Conservation (phyloP, 2,329 filamentous ascomycete species). For the Penicillium paneum region DNA sequence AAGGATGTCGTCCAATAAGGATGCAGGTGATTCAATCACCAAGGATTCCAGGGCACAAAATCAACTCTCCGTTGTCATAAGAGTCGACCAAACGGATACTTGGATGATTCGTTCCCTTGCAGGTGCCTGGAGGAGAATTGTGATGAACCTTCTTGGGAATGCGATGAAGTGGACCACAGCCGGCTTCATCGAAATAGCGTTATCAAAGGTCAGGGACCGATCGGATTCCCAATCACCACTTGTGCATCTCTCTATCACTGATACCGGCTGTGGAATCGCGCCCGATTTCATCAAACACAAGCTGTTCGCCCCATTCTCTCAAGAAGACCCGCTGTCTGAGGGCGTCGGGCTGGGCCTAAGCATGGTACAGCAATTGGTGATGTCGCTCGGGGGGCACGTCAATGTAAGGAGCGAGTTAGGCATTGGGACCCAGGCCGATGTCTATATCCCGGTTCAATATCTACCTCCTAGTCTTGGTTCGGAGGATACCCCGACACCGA, state of each 20-base stretch:
- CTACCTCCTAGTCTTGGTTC: neutral
- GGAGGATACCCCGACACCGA: neutral
- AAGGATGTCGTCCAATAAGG: slow-evolving; percentile 25
- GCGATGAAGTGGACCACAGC: slow-evolving; percentile 36
- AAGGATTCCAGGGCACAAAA: neutral
- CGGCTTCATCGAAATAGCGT: slow-evolving; percentile 33
- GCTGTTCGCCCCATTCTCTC: slow-evolving; percentile 54
- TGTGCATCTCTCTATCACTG: slow-evolving; percentile 49
- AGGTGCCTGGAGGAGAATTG: slow-evolving; percentile 34
- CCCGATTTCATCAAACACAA: slow-evolving; percentile 56
- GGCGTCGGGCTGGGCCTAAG: slow-evolving; percentile 62
- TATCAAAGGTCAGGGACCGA: slow-evolving; percentile 18
- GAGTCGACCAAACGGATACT: slow-evolving; percentile 25
- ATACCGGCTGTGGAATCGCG: slow-evolving; percentile 63
- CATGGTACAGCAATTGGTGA: slow-evolving; percentile 57
- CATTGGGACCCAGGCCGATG: slow-evolving; percentile 23
- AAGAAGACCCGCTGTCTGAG: slow-evolving; percentile 56
- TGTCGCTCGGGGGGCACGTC: slow-evolving; percentile 55
- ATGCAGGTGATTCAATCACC: slow-evolving; percentile 34
- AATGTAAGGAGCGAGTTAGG: slow-evolving; percentile 45
- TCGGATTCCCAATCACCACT: slow-evolving; percentile 12
- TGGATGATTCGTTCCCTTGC: slow-evolving; percentile 32
- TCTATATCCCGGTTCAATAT: slow-evolving; percentile 26
- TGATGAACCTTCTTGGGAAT: slow-evolving; percentile 41
- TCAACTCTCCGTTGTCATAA: slow-evolving; percentile 29